Evolutionary conservation across 192 early-diverging fungal species (phyloP), one percentile per base, ranked within the genome.

Genomic region (Coemansia sp.): DNA sequence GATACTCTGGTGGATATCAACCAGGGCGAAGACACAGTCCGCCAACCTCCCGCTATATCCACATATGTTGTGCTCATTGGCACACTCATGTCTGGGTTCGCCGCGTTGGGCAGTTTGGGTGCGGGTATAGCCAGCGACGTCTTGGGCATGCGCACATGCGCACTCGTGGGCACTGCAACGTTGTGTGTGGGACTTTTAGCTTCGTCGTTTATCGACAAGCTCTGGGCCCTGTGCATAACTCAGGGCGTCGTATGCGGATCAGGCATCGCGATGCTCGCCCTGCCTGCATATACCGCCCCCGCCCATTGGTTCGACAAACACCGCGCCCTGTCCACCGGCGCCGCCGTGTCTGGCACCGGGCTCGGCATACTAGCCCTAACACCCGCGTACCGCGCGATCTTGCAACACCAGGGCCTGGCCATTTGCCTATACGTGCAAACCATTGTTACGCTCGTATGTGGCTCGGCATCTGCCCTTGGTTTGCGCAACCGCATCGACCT

Each of bases 171-270:
- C 1, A 72, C 74, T 0, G 14, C 83, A 23, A 32, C 85, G 25
- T 70, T 84, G 69, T 54, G 65, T 14, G 47, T 72, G 32, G 71
- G 70, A 4, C 19, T 87, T 10, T 22, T 85, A 4, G 70, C 72
- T 7, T 80, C 84, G 1, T 84, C 86, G 47, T 87, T 85, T 62
- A 69, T 78, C n/a, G 29, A 66, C 12, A 48, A 24, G 12, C 63
- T 88, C 1, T 86, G 85, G 85, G 76, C 83, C 10, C 69, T 88
- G 23, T 85, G 85, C 51, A 58, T 88, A 7, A 58, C 83, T 0
- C 88, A 90, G 47, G 88, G 88, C 49, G 51, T 85, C 2, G 35
- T 90, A 39, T 75, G 24, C 55, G 85, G 85, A 21, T 19, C 81
- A 0, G 85, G 85, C 3, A 60, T 70, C 15, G 71, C 73, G 45